phyloP scores from a whole-genome alignment of 306 rosid species.

The Spatholobus suberectus region DNA sequence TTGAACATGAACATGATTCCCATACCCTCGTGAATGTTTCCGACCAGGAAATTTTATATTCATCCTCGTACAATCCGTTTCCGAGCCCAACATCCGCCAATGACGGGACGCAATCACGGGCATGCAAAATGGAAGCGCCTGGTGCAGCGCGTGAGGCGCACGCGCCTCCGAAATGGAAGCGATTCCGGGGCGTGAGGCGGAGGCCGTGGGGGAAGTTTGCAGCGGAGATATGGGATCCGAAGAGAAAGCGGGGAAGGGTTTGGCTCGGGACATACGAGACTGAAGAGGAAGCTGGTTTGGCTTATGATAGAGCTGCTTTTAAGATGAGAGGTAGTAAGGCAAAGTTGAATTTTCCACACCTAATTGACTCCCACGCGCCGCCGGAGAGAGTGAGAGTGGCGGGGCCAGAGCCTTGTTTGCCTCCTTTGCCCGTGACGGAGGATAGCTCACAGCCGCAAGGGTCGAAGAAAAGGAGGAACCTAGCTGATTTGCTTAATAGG shows the following conservation, averaged over 20 bases:
- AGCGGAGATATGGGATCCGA: slow-evolving; percentile 14
- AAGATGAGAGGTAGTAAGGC: slow-evolving; percentile 60
- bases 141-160: not conserved
- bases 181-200: not conserved
- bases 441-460: not conserved
- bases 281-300: slow-evolving; percentile 37
- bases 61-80: not conserved
- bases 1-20: not conserved
- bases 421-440: not conserved
- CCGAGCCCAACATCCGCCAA: not conserved
- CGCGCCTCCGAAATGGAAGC: not conserved
- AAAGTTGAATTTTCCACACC: slow-evolving; percentile 61
- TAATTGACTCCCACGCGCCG: slow-evolving; percentile 34
- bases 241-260: not conserved
- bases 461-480: slow-evolving; percentile 6
- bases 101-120: not conserved
- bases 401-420: not conserved
- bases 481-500: slow-evolving; percentile 27
- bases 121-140: not conserved
- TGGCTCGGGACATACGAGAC: slow-evolving; percentile 11
- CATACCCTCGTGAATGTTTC: not conserved
- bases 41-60: not conserved
- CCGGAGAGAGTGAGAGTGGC: slow-evolving; percentile 23
- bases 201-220: slow-evolving; percentile 30
- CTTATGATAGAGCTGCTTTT: slow-evolving; percentile 62